These are phyloP conservation scores for Strombidium stylifer DNA, from an alignment of 73 alveolate species.

Conservation along the genomic window DNA sequence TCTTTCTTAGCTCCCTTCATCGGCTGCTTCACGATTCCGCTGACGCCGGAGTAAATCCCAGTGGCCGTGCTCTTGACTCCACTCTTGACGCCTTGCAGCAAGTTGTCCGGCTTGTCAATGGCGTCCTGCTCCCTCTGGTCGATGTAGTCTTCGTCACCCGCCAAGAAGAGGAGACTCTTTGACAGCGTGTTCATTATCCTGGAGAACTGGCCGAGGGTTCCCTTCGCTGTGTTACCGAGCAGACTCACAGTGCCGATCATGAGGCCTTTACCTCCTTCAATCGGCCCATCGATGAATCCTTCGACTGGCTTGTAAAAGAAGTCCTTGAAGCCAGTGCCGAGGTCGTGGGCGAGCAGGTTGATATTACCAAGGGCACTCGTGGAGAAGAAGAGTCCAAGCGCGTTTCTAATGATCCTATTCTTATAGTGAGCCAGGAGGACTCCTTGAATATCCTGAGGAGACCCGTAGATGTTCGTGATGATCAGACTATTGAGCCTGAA, in stretches of 20 bases:
- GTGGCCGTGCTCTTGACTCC: conserved; percentile 74
- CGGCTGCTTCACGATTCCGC: conserved; percentile 91
- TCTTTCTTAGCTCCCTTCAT: conserved; percentile 77
- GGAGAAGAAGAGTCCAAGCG: conserved; percentile 81
- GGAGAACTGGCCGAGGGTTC: conserved; percentile 92
- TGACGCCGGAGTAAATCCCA: conserved; percentile 76
- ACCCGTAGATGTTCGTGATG: conserved; percentile 60
- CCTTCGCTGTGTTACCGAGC: conserved; percentile 94
- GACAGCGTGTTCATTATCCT: conserved; percentile 85
- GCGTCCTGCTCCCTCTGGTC: conserved; percentile 83
- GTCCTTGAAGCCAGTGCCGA: conserved; percentile 96
- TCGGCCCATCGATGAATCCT: conserved; percentile 93
- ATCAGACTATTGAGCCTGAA: conserved; percentile 57
- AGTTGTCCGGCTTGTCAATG: conserved; percentile 91
- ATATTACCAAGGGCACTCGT: conserved; percentile 95
- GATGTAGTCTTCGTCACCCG: conserved; percentile 93
- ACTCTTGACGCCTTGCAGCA: conserved; percentile 88
- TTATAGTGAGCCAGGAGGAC: conserved; percentile 49
- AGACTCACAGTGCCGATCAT: conserved; percentile 91
- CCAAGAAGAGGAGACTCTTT: conserved; percentile 84
- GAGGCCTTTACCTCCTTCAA: conserved; percentile 91
- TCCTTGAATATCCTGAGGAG: conserved; percentile 44
- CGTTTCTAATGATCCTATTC: conserved; percentile 47
- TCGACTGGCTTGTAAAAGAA: conserved; percentile 93
- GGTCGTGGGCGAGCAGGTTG: conserved; percentile 70